Evolutionary conservation across 2,329 filamentous ascomycete genomes (phyloP), one percentile per base, ranked within the genome.

Genomic region (Lithohypha guttulata): DNA sequence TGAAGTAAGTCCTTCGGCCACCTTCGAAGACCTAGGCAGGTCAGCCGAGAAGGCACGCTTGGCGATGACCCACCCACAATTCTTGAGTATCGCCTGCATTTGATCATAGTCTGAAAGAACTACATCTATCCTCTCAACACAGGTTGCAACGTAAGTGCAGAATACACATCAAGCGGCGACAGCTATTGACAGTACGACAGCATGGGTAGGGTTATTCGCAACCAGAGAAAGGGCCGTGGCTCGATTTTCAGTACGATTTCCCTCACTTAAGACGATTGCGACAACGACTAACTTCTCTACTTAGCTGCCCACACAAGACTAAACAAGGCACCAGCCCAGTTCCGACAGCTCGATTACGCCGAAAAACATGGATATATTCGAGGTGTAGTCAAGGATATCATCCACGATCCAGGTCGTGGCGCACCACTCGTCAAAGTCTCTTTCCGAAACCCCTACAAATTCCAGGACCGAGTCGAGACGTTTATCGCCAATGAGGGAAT

Each of bases 401-500:
- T 98, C 71, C 91, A 98, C 80, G 91, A 98, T 71, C 79, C 87
- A 59, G 91, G 91, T 67, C 87, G 91, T 73, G 91, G 91, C 73
- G 86, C 93, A 69, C 91, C 91, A 59, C 84, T 98, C 63, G 91
- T 91, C 66, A 85, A 84, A 71, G 87, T 98, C 62, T 72, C 78
- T 59, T 98, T 98, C 84, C 87, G 91, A 60, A 84, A 93, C 71
- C 86, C 91, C 60, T 98, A 98, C 82, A 79, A 80, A 70, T 96
- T 84, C 83, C 94, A 93, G 81, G 81, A 87, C 66, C 73, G 86
- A 67, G 89, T 82, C 68, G 87, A 98, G 81, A 98, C 91, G 58
- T 95, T 98, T 81, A 98, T 98, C 65, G 91, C 91, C 71, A 98
- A 96, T 74, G 91, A 96, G 77, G 91, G 91, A 75, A 95, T 96